phyloP scores from a whole-genome alignment of 306 rosid species.

The Quercus agrifolia region DNA sequence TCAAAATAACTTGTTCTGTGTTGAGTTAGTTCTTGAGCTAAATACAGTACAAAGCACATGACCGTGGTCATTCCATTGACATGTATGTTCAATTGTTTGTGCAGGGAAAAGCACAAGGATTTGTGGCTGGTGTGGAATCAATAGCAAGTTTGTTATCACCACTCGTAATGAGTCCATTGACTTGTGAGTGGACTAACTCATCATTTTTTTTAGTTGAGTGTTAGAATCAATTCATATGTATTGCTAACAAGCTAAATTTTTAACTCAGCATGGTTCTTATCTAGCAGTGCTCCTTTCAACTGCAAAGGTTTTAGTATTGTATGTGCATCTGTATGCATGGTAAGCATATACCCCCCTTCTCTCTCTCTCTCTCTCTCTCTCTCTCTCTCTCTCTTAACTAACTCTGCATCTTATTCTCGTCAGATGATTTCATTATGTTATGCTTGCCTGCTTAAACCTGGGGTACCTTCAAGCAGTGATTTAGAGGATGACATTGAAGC shows the following conservation, averaged over 20 bases:
- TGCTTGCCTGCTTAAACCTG: conserved; percentile 47
- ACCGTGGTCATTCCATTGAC: neutral
- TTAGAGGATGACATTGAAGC: conserved; percentile 36
- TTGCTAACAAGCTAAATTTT: neutral
- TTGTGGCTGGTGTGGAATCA: conserved; percentile 76
- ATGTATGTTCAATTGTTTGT: neutral
- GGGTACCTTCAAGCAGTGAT: conserved; percentile 18
- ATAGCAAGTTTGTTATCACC: conserved; percentile 73
- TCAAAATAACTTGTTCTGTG: too few species aligned
- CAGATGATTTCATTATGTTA: conserved; percentile 56
- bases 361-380: neutral
- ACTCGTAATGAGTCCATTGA: conserved; percentile 74
- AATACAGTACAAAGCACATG: too few species aligned
- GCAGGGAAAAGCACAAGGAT: conserved; percentile 80
- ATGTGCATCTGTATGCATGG: conserved; percentile 72
- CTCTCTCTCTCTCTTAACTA: neutral
- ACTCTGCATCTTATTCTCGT: conserved; percentile 15
- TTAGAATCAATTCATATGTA: neutral
- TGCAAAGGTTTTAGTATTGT: conserved; percentile 88
- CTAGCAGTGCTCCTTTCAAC: conserved; percentile 71
- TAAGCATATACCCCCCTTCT: conserved; percentile 14
- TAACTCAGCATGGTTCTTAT: conserved; percentile 72
- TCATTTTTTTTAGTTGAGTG: neutral
- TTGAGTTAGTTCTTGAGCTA: too few species aligned
- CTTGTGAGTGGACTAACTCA: conserved; percentile 44